Conservation (phyloP, 352 stramenopile species). For the Phytophthora nicotianae region DNA sequence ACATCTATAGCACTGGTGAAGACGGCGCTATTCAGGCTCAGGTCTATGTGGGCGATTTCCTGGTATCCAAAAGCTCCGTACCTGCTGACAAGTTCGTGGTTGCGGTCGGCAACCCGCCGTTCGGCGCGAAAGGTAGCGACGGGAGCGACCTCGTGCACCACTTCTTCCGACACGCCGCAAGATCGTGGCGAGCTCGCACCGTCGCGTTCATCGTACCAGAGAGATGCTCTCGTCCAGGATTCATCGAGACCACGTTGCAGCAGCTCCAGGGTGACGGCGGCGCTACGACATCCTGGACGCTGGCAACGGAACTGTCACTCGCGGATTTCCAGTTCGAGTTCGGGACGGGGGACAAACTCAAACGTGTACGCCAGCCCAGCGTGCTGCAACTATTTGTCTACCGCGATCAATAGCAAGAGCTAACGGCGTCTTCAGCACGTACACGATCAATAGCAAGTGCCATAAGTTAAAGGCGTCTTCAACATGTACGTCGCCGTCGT, state of each 20-base stretch:
- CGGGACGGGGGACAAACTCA: conserved; percentile 27
- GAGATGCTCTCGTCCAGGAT: conserved; percentile 50
- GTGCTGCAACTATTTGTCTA: conserved; percentile 49
- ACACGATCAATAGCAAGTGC: too few relatives aligned
- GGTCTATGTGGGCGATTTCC: conserved; percentile 56
- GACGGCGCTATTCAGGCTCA: conserved; percentile 17
- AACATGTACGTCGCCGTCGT: conserved; percentile 1
- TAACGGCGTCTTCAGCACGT: background rate
- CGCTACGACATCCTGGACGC: conserved; percentile 23
- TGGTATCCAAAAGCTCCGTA: conserved; percentile 38
- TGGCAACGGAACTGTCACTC: conserved; percentile 41
- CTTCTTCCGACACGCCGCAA: conserved; percentile 57
- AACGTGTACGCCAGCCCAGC: conserved; percentile 74
- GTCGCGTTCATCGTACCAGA: conserved; percentile 78
- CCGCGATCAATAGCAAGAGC: conserved; percentile 3
- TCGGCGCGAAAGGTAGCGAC: conserved; percentile 40
- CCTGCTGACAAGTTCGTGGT: conserved; percentile 34
- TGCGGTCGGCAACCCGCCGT: conserved; percentile 73
- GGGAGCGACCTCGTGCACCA: conserved; percentile 53
- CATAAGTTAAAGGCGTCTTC: background rate
- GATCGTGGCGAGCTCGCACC: conserved; percentile 52
- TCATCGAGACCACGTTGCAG: conserved; percentile 46
- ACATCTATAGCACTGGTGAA: background rate
- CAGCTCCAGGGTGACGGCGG: conserved; percentile 13
- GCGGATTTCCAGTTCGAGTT: conserved; percentile 67